Base-by-base conservation (phyloP, 2,329 filamentous ascomycete genomes). In the Rugonectria rugulosa region DNA sequence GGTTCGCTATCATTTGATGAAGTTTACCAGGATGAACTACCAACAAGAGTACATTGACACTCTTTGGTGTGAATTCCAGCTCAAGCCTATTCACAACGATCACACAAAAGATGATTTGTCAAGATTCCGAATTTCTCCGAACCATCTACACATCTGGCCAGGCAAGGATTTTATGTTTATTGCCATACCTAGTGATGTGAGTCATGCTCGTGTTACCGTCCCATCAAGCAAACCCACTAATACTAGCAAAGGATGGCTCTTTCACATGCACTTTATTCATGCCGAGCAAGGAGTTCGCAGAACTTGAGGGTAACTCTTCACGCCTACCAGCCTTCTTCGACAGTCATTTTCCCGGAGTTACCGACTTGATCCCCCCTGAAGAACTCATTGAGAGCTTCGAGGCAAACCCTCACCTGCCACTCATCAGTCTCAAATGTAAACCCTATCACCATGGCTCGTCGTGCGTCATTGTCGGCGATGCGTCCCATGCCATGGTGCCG, bases 121-220 rank as follows among this genome's bases (percentile, higher is more conserved):
- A 23, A 79, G 73, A 62, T 98, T 96, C 70, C 81, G 82, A 42
- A 95, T 98, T 64, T 95, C 92, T 1, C 92, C 92, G 2, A 91
- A 97, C 67, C 93, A 98, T 71, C 81, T 99, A 2, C 95, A 99
- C 74, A 99, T 99, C 70, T 99, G 95, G 95, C 95, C 95, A 0
- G 92, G 91, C 26, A 88, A 88, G 66, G 87, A 93, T 36, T 94
- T 95, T 68, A 98, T 99, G 96, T 99, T 99, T 76, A 99, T 99
- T 69, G 96, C 95, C 15, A 93, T 99, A 37, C 94, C 95, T 0
- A 88, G 84, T 63, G 77, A 82, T 53, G 84, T 86, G 71, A 63
- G 80, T 66, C 23, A 21, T 19, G 21, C 27, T 5, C 21, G 21
- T 14, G 12, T 7, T 11, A 29, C 40, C 8, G 41, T 24, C 20